Base-by-base conservation (phyloP, 805 yeast species). In the Peterozyma xylosa region DNA sequence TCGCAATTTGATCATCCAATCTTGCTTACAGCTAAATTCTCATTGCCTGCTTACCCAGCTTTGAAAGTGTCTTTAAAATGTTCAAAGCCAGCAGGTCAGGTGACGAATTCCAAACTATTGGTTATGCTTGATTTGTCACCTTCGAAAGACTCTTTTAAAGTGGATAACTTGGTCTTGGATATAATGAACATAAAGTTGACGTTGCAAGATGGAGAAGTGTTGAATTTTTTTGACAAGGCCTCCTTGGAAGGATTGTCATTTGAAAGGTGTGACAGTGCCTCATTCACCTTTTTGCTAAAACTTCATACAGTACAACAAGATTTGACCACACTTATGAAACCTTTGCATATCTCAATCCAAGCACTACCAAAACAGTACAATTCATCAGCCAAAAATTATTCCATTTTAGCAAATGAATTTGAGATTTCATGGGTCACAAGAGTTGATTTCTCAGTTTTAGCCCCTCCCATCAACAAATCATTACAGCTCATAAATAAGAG, bases 361-460 rank as follows among this genome's bases (percentile, higher is more conserved):
- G 29, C 43, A 4, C 32, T 44, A 1, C 46, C 46, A 21, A 34
- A 38, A 16, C n/a, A 30, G 9, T 6, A n/a, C 15, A 18, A 40
- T 7, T 21, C 21, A n/a, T 14, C 33, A 17, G 15, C 35, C 21
- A 13, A 17, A 29, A 18, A 15, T n/a, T n/a, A 10, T 11, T 14
- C 27, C 21, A 52, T 53, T 36, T 43, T 45, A 5, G 43, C 51
- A 4, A 46, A 50, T 16, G 36, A 50, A 7, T 50, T 63, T 11
- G 46, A 47, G 5, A 66, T 71, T 1, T 56, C 54, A 33, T 68
- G 72, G 72, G 55, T 57, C 5, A 66, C 73, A 3, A 58, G 58
- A 30, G 58, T 68, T 9, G 70, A 60, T 45, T 54, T 60, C n/a
- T 50, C 50, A 18, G 21, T 29, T 9, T 34, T 32, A 11, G 34